A percentile compares a stretch with the other conserved stretches of the same genome.
Conservation (phyloP, 257 asterid species). For the Ajuga chamaepitys region DNA sequence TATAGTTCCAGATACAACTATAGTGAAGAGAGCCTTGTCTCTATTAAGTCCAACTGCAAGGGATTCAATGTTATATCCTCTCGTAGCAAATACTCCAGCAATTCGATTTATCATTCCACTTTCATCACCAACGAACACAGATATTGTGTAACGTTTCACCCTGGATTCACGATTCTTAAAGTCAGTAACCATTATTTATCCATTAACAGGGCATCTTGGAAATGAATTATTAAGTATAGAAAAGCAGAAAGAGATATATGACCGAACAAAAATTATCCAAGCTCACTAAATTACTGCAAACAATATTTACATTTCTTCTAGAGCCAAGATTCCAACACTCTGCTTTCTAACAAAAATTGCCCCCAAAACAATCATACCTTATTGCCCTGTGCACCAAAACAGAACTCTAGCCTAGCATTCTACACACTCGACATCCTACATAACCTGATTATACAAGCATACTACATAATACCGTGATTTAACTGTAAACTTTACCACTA, state of each 20-base stretch:
- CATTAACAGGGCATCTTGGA: background rate
- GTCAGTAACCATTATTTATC: background rate
- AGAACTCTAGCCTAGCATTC: background rate
- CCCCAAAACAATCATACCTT: background rate
- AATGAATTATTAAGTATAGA: background rate
- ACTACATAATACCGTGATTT: background rate
- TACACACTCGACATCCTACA: background rate
- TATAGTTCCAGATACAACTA: constrained; percentile 90
- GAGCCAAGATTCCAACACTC: too few species aligned
- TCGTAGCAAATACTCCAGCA: constrained; percentile 94
- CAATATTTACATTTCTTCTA: too few species aligned
- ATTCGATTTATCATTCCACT: constrained; percentile 98
- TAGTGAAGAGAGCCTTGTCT: constrained; percentile 93
- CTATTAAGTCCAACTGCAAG: constrained; percentile 97
- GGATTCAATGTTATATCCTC: constrained; percentile 95
- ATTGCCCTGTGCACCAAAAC: background rate
- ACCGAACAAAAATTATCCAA: background rate
- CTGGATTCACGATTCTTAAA: constrained; percentile 29
- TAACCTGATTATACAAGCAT: background rate
- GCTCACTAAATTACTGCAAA: background rate
- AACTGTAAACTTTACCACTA: background rate
- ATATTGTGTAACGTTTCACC: constrained; percentile 72
- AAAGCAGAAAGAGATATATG: background rate
- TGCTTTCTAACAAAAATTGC: too few species aligned
- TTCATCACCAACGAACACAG: constrained; percentile 96